Conservation (phyloP, 1,284 basidiomycete species). For the Butyriboletus appendiculatus region DNA sequence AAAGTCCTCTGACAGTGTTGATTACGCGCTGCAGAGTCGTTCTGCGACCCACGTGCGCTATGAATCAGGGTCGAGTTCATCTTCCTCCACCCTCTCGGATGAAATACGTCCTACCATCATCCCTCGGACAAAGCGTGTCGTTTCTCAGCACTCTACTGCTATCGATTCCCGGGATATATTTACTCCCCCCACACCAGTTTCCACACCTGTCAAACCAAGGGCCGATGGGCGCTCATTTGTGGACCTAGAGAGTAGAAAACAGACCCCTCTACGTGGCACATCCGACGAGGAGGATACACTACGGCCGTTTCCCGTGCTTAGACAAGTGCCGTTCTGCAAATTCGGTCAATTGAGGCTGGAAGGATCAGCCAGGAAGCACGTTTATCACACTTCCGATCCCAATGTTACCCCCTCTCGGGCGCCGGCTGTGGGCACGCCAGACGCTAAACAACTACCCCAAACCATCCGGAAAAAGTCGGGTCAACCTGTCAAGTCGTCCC, state of each 20-base stretch:
- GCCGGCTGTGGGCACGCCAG: slow-evolving; percentile 15
- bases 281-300: slow-evolving; percentile 33
- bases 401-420: slow-evolving; percentile 28
- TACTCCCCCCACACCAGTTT: slow-evolving; percentile 45
- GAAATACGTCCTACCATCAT: slow-evolving; percentile 33
- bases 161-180: slow-evolving; percentile 10
- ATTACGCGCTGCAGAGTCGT: slow-evolving; percentile 17
- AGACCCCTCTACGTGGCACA: slow-evolving; percentile 16
- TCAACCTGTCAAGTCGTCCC: slow-evolving; percentile 88
- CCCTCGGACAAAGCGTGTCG: slow-evolving; percentile 38
- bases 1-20: slow-evolving; percentile 3
- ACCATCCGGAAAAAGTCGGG: slow-evolving; percentile 84
- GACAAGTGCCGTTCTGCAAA: slow-evolving; percentile 13
- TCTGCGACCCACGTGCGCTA: slow-evolving; percentile 18
- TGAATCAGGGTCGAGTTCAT: slow-evolving; percentile 37
- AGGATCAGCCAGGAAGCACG: slow-evolving; percentile 27
- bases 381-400: slow-evolving; percentile 40
- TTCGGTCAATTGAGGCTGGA: slow-evolving; percentile 31
- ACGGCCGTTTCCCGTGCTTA: slow-evolving; percentile 8
- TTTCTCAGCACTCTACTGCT: slow-evolving; percentile 31
- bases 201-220: slow-evolving; percentile 36
- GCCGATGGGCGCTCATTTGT: slow-evolving; percentile 19
- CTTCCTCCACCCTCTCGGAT: slow-evolving; percentile 36
- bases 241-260: slow-evolving; percentile 31
- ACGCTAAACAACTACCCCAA: slow-evolving; percentile 13